These are phyloP conservation scores for Acanthamoeba healyi DNA, from an alignment of 208 protist genomes.

Conservation along the genomic window DNA sequence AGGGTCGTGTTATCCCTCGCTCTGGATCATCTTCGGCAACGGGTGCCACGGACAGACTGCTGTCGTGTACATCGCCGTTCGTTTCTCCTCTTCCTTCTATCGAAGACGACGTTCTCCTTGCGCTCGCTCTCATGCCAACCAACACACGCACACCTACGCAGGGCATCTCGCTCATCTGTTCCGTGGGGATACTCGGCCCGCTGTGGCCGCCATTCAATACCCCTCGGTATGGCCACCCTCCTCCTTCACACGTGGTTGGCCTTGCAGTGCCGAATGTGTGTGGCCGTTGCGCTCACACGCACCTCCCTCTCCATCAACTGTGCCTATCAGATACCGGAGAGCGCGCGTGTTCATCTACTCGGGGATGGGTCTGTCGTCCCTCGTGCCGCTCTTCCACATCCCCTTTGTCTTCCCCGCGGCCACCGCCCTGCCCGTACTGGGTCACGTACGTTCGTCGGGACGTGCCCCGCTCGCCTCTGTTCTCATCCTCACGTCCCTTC, in stretches of 20 bases:
- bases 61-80: not conserved
- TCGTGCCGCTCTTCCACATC: not conserved
- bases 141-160: not conserved
- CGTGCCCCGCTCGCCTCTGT: too few relatives aligned
- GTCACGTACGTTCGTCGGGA: too few relatives aligned
- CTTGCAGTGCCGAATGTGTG: too few relatives aligned
- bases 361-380: not conserved
- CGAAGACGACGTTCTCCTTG: not conserved
- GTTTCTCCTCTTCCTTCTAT: not conserved
- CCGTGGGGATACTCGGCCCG: not conserved
- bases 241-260: too few relatives aligned
- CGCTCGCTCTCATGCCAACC: too few relatives aligned
- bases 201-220: constrained; percentile 5
- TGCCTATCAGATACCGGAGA: not conserved
- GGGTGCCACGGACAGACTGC: not conserved
- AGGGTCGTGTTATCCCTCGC: not conserved
- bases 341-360: not conserved
- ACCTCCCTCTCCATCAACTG: not conserved
- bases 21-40: not conserved
- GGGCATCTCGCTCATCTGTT: not conserved
- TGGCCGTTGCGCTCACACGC: too few relatives aligned
- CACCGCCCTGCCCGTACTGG: not conserved
- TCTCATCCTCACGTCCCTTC: too few relatives aligned
- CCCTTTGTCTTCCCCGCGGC: not conserved
- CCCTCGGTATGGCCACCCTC: not conserved